Evolutionary conservation across 345 rosid genomes (phyloP), one percentile per base, ranked within the genome.

Genomic region (Citrus cavaleriei): DNA sequence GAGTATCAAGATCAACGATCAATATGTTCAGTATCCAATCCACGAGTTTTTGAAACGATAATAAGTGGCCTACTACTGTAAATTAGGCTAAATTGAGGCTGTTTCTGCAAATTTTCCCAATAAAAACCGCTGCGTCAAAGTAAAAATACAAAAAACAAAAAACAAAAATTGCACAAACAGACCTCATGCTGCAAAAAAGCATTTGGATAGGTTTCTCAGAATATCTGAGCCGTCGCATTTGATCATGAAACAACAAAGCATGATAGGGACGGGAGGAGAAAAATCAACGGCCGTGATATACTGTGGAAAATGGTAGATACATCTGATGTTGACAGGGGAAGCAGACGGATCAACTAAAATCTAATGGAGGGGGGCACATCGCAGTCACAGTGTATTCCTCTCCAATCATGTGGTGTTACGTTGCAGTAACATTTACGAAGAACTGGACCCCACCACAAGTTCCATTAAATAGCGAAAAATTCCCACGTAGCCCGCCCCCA

Each of bases 321-420:
- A 5, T 37, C 32, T 6, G 58, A 16, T 18, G 38, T 3, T 1
- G 21, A 6, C 59, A 54, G 51, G 4, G 12, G 58, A 14, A 34
- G 25, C 28, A 14, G 46, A 37, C 18, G 24, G 30, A 46, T 63
- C 14, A 40, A 49, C 49, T 6, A 64, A 64, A 55, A 76, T 67
- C 72, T 55, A 55, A 34, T 18, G 66, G 79, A 67, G 25, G 55
- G 65, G 54, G 73, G 54, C 73, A 51, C 71, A 46, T 49, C 62
- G 22, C 42, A 65, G 18, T 5, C 38, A 4, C 5, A 38, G 58
- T 4, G 74, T 70, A 21, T 27, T 22, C 27, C 68, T 5, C 3
- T 60, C 38, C 62, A 74, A 74, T 62, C 77, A 9, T 60, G 78
- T 22, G 34, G 62, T 32, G 30, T 6, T 64, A 21, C 42, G 62